Evolutionary conservation across 2,329 filamentous ascomycete species (phyloP).

Genomic region (Alternaria brassicae): DNA sequence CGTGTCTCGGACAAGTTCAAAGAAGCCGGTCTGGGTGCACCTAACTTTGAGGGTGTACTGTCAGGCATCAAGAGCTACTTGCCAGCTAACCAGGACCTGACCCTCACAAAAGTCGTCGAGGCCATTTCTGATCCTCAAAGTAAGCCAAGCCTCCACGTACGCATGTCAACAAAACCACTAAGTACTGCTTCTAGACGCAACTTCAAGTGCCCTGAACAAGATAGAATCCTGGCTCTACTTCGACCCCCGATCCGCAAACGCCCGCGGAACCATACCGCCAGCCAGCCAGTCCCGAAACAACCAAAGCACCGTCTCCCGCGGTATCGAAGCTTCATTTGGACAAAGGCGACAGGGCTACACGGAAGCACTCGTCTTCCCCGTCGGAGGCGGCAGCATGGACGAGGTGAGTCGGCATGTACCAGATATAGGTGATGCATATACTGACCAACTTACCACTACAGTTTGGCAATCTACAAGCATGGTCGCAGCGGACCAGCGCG

Average conservation of each 20-base stretch:
- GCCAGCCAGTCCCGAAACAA: conserved; percentile 64
- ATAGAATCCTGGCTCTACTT: conserved; percentile 98
- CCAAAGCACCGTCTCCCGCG: conserved; percentile 55
- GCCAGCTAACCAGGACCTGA: conserved; percentile 94
- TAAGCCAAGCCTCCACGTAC: neutral
- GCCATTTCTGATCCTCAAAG: conserved; percentile 93
- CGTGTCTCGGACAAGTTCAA: conserved; percentile 94
- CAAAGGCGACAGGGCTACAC: conserved; percentile 88
- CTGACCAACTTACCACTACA: neutral
- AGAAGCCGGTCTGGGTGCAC: conserved; percentile 78
- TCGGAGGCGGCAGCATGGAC: conserved; percentile 94
- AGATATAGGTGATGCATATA: neutral
- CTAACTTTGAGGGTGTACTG: conserved; percentile 90
- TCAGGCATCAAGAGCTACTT: conserved; percentile 98
- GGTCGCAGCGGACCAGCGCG: conserved; percentile 79
- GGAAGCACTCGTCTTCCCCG: conserved; percentile 92
- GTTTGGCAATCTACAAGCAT: conserved; percentile 83
- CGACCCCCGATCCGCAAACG: conserved; percentile 91
- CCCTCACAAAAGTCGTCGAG: conserved; percentile 96
- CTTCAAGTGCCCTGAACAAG: conserved; percentile 90
- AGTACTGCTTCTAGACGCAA: conserved; percentile 62
- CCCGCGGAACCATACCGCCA: conserved; percentile 87
- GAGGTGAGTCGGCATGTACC: conserved; percentile 73
- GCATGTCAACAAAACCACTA: neutral
- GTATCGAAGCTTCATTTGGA: conserved; percentile 84